Evolutionary conservation across 768 basidiomycete genomes (phyloP).

Genomic region (Calocybe indica): DNA sequence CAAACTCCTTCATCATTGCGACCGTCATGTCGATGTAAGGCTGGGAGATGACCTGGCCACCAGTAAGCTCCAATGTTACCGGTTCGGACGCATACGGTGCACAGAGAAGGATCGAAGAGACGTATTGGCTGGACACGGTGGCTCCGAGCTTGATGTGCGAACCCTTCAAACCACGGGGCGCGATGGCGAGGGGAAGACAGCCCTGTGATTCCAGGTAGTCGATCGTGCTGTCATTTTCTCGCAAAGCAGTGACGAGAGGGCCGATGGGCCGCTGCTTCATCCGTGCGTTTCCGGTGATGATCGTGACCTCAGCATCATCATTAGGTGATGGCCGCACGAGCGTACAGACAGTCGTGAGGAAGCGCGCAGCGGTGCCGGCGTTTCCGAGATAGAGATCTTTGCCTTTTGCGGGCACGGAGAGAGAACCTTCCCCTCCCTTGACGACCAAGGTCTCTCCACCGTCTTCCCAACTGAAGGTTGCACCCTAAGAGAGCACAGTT

Average conservation of each 20-base stretch:
- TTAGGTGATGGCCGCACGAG: slow-evolving; percentile 53
- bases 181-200: slow-evolving; percentile 84
- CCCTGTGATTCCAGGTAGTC: slow-evolving; percentile 74
- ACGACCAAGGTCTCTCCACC: slow-evolving; percentile 94
- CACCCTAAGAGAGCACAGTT: slow-evolving; percentile 50
- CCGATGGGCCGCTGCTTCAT: slow-evolving; percentile 99
- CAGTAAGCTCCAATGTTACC: slow-evolving; percentile 85
- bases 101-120: slow-evolving; percentile 93
- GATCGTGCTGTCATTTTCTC: slow-evolving; percentile 73
- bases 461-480: slow-evolving; percentile 92
- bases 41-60: slow-evolving; percentile 95
- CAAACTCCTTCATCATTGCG: slow-evolving; percentile 95
- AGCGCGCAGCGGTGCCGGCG: slow-evolving; percentile 95
- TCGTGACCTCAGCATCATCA: slow-evolving; percentile 44
- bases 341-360: slow-evolving; percentile 94
- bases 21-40: slow-evolving; percentile 99
- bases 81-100: slow-evolving; percentile 86
- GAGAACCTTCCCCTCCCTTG: slow-evolving; percentile 74
- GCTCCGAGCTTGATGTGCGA: slow-evolving; percentile 84
- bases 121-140: slow-evolving; percentile 96
- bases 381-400: slow-evolving; percentile 95
- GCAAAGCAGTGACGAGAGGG: slow-evolving; percentile 86
- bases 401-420: slow-evolving; percentile 70
- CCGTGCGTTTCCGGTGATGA: slow-evolving; percentile 94
- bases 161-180: slow-evolving; percentile 77